phyloP scores from a whole-genome alignment of 1,284 basidiomycete species.

The Xerocomus cyaneibrunnescens region DNA sequence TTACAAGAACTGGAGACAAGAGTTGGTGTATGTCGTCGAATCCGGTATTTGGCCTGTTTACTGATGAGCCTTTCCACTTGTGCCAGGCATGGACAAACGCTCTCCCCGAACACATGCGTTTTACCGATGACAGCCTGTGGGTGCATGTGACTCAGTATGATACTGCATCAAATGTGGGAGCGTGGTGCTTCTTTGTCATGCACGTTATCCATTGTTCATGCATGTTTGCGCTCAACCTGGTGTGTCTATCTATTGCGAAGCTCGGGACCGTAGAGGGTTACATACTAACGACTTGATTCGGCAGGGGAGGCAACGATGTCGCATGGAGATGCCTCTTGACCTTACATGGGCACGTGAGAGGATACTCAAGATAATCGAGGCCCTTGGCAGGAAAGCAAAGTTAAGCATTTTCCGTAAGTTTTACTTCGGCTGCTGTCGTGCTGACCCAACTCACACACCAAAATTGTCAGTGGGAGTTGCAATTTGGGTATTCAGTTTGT shows the following conservation, averaged over 20 bases:
- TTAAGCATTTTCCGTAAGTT: slow-evolving; percentile 66
- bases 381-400: slow-evolving; percentile 63
- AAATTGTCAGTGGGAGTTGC: slow-evolving; percentile 54
- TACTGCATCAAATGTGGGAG: slow-evolving; percentile 69
- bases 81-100: slow-evolving; percentile 60
- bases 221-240: slow-evolving; percentile 60
- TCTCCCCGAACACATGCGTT: slow-evolving; percentile 66
- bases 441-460: slow-evolving; percentile 7
- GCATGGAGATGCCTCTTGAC: slow-evolving; percentile 23
- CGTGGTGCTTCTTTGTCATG: slow-evolving; percentile 75
- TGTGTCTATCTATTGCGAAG: slow-evolving; percentile 37
- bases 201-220: slow-evolving; percentile 68
- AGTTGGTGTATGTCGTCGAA: slow-evolving; percentile 25
- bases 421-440: neutral
- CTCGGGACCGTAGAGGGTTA: neutral
- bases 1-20: slow-evolving; percentile 28
- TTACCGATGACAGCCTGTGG: slow-evolving; percentile 61
- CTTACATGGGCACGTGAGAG: slow-evolving; percentile 54
- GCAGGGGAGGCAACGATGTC: slow-evolving; percentile 36
- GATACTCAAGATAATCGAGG: slow-evolving; percentile 56
- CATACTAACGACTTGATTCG: slow-evolving; percentile 1
- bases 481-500: slow-evolving; percentile 52
- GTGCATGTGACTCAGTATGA: slow-evolving; percentile 75
- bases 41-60: neutral
- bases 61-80: slow-evolving; percentile 4